A percentile compares a stretch with the other conserved stretches of the same genome.
phyloP scores from a whole-genome alignment of 371 early-diverging fungal genomes.

The Rhizomucor miehei region DNA sequence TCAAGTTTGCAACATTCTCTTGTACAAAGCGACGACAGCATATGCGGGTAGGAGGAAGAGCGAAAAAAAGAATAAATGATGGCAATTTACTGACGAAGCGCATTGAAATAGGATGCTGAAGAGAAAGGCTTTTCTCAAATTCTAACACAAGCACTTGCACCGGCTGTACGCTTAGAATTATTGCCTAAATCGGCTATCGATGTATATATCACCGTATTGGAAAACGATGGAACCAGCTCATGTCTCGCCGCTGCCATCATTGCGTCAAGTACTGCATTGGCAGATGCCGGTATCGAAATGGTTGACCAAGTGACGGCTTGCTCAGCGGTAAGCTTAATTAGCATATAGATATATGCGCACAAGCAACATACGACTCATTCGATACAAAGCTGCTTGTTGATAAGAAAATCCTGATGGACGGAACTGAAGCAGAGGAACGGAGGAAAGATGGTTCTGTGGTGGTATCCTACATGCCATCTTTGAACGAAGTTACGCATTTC shows the following conservation, averaged over 20 bases:
- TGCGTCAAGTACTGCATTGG: slow-evolving; percentile 83
- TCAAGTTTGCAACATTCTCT: slow-evolving; percentile 90
- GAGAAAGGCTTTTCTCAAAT: slow-evolving; percentile 81
- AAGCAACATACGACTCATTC: too few relatives aligned
- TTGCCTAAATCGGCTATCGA: slow-evolving; percentile 90
- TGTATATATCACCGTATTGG: slow-evolving; percentile 82
- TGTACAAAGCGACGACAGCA: slow-evolving; percentile 65
- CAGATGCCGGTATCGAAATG: slow-evolving; percentile 95
- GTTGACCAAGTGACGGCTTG: slow-evolving; percentile 84
- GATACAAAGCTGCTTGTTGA: slow-evolving; percentile 31
- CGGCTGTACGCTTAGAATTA: slow-evolving; percentile 81
- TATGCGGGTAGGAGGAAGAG: slow-evolving; percentile 40
- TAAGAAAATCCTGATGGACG: slow-evolving; percentile 63
- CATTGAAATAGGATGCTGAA: slow-evolving; percentile 65
- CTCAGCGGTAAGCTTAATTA: slow-evolving; percentile 55
- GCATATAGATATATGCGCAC: neutral
- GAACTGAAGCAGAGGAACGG: slow-evolving; percentile 71
- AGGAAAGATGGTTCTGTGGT: slow-evolving; percentile 64
- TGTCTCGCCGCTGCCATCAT: slow-evolving; percentile 86
- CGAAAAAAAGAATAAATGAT: too few relatives aligned
- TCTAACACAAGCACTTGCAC: slow-evolving; percentile 79
- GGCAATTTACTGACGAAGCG: too few relatives aligned
- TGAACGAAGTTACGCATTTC: slow-evolving; percentile 84
- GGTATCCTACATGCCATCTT: slow-evolving; percentile 86
- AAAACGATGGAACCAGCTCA: slow-evolving; percentile 79